A percentile compares a stretch with the other conserved stretches of the same genome.
Conservation (phyloP, 208 protist species). For the Acanthamoeba triangularis region DNA sequence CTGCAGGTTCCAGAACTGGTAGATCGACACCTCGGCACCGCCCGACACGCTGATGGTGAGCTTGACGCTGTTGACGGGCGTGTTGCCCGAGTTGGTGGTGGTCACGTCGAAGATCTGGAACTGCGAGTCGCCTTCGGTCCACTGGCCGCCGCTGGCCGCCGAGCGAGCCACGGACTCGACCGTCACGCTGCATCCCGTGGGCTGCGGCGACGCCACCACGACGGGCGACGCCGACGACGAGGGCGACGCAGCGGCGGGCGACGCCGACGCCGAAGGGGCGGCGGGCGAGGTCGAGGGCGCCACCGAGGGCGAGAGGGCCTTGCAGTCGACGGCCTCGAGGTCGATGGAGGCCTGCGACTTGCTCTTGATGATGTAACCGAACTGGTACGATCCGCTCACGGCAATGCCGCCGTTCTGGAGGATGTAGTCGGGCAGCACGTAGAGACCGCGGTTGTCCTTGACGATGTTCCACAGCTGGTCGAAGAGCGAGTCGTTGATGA, state of each 20-base stretch:
- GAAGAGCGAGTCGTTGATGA: not conserved
- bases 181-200: not conserved
- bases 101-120: constrained; percentile 22
- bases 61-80: not conserved
- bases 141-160: constrained; percentile 23
- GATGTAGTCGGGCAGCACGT: not conserved
- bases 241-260: not conserved
- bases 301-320: not conserved
- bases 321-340: not conserved
- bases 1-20: not conserved
- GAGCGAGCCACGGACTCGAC: not conserved
- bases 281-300: not conserved
- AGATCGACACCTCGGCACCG: not conserved
- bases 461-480: not conserved
- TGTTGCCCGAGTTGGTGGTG: constrained; percentile 26
- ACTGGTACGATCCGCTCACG: not conserved
- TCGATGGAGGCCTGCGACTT: not conserved
- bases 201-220: not conserved
- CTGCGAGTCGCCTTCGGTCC: not conserved
- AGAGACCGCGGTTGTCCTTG: not conserved
- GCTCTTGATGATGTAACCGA: constrained; percentile 33
- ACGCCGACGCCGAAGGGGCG: not conserved
- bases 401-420: not conserved
- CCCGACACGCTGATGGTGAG: not conserved
- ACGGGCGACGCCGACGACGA: not conserved